phyloP scores from a whole-genome alignment of 1,284 basidiomycete species.

The Cerrena zonata region DNA sequence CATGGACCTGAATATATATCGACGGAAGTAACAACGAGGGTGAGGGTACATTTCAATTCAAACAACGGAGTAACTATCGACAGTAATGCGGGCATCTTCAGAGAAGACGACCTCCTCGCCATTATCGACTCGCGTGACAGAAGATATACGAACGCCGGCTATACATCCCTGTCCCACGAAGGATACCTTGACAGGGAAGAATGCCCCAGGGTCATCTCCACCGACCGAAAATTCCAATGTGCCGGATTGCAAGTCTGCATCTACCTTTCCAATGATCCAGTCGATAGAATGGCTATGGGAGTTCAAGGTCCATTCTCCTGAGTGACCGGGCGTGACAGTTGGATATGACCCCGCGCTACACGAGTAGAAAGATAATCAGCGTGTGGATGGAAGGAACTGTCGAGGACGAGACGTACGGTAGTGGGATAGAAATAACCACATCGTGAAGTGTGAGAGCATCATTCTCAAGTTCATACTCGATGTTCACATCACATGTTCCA shows the following conservation, averaged over 20 bases:
- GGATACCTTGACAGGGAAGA: slow-evolving; percentile 88
- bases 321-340: slow-evolving; percentile 66
- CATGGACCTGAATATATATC: not conserved
- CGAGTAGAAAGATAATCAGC: slow-evolving; percentile 8
- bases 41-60: slow-evolving; percentile 9
- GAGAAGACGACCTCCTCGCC: slow-evolving; percentile 67
- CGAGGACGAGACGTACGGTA: slow-evolving; percentile 52
- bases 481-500: slow-evolving; percentile 86
- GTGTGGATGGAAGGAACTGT: not conserved
- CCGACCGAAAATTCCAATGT: slow-evolving; percentile 84
- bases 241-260: slow-evolving; percentile 60
- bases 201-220: slow-evolving; percentile 76
- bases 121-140: slow-evolving; percentile 52
- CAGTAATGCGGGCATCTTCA: slow-evolving; percentile 67
- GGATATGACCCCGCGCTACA: slow-evolving; percentile 76
- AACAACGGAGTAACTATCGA: slow-evolving; percentile 61
- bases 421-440: slow-evolving; percentile 84
- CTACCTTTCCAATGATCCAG: slow-evolving; percentile 73
- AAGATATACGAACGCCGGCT: slow-evolving; percentile 61
- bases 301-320: slow-evolving; percentile 79
- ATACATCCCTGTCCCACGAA: slow-evolving; percentile 80
- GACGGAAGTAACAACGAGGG: not conserved
- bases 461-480: slow-evolving; percentile 95
- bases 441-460: slow-evolving; percentile 76
- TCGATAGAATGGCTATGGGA: slow-evolving; percentile 73